phyloP scores from a whole-genome alignment of 208 protist species.

The Leishmania arabica region DNA sequence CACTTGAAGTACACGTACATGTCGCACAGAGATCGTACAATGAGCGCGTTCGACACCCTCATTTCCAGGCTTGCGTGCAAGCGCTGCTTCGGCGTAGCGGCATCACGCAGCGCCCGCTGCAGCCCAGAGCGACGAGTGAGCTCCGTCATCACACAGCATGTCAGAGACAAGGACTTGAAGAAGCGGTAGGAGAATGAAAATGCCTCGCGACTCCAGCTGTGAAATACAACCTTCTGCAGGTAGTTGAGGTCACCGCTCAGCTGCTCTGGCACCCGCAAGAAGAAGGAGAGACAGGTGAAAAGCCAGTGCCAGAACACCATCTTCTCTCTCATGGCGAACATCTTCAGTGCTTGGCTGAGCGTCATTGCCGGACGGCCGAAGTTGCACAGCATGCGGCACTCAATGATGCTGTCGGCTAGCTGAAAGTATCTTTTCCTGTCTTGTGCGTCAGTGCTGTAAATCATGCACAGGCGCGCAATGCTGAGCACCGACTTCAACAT shows the following conservation, averaged over 20 bases:
- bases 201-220: constrained; percentile 61
- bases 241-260: constrained; percentile 83
- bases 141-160: constrained; percentile 63
- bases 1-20: constrained; percentile 94
- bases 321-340: constrained; percentile 24
- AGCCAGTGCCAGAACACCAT: constrained; percentile 53
- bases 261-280: constrained; percentile 82
- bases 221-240: constrained; percentile 83
- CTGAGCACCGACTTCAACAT: constrained; percentile 73
- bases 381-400: constrained; percentile 91
- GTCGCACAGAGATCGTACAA: constrained; percentile 79
- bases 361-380: constrained; percentile 64
- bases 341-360: constrained; percentile 45
- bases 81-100: constrained; percentile 17
- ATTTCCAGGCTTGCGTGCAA: constrained; percentile 40
- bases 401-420: constrained; percentile 71
- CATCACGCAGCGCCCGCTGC: constrained; percentile 10
- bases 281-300: constrained; percentile 50
- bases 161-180: constrained; percentile 89
- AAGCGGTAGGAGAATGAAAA: constrained; percentile 86
- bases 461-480: constrained; percentile 56
- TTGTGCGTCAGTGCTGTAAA: constrained; percentile 42
- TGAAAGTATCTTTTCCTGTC: constrained; percentile 41
- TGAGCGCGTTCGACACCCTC: constrained; percentile 45
- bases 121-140: constrained; percentile 34